A percentile compares a stretch with the other conserved stretches of the same genome.
phyloP scores from a whole-genome alignment of 768 basidiomycete species.

The Mycena haematopus region DNA sequence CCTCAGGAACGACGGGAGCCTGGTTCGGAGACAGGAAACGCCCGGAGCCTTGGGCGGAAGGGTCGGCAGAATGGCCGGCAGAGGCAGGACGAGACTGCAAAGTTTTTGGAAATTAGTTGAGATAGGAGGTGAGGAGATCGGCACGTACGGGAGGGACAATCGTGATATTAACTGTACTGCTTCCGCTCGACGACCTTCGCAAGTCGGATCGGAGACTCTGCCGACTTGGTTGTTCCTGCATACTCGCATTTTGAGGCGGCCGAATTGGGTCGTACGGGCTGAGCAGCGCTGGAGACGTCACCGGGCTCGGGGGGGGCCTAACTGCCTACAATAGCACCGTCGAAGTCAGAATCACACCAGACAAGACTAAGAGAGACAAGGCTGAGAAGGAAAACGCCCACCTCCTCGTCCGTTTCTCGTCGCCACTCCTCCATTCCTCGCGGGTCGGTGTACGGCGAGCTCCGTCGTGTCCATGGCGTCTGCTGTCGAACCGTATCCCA shows the following conservation, averaged over 20 bases:
- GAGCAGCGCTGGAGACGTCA: slow-evolving; percentile 17
- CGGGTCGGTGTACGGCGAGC: slow-evolving; percentile 21
- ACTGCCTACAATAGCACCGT: background rate
- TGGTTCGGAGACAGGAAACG: slow-evolving; percentile 22
- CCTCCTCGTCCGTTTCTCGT: slow-evolving; percentile 19
- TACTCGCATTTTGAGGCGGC: slow-evolving; percentile 1
- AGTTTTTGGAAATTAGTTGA: background rate
- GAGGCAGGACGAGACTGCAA: slow-evolving; percentile 22
- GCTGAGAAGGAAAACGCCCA: background rate
- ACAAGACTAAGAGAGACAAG: background rate
- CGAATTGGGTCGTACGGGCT: slow-evolving; percentile 12
- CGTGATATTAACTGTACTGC: slow-evolving; percentile 20
- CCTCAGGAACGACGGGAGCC: slow-evolving; percentile 13
- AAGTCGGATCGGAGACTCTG: slow-evolving; percentile 10
- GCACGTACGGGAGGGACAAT: slow-evolving; percentile 13
- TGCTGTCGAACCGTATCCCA: slow-evolving; percentile 5
- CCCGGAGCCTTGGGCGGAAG: slow-evolving; percentile 1
- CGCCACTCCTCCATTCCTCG: slow-evolving; percentile 28
- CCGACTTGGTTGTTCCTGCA: slow-evolving; percentile 9
- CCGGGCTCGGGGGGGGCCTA: slow-evolving; percentile 19
- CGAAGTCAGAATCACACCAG: background rate
- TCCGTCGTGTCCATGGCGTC: slow-evolving; percentile 15
- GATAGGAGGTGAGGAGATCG: background rate
- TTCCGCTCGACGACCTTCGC: slow-evolving; percentile 17
- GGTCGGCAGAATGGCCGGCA: background rate